phyloP scores from a whole-genome alignment of 495 filamentous ascomycete species.

The Talaromyces liani region DNA sequence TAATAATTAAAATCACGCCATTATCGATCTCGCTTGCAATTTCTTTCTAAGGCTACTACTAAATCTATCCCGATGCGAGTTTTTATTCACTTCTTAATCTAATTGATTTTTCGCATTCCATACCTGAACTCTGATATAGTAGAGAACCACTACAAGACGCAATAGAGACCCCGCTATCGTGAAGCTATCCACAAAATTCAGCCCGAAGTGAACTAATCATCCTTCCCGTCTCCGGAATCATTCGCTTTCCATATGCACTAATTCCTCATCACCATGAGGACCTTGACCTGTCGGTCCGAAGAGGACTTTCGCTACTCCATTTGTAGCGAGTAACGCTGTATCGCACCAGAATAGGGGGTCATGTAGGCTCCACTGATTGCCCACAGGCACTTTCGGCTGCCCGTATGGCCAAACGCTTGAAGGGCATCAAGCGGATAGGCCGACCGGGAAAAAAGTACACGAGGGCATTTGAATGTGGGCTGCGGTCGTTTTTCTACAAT shows the following conservation, averaged over 20 bases:
- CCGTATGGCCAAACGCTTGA: conserved; percentile 19
- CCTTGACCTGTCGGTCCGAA: conserved; percentile 36
- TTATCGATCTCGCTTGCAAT: neutral
- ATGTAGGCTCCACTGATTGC: neutral
- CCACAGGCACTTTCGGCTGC: neutral
- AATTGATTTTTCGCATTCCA: neutral
- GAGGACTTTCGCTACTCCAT: conserved; percentile 33
- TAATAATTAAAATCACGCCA: neutral
- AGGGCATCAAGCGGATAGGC: conserved; percentile 8
- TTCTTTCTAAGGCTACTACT: neutral
- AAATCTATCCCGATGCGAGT: neutral
- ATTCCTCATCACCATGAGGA: conserved; percentile 38
- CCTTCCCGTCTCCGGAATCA: neutral
- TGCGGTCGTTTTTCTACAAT: neutral
- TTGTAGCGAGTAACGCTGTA: conserved; percentile 30
- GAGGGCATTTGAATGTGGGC: neutral
- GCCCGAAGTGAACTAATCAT: neutral
- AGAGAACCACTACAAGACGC: neutral
- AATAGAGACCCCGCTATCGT: neutral
- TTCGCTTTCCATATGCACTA: conserved; percentile 29
- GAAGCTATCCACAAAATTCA: neutral
- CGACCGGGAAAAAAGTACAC: conserved; percentile 8
- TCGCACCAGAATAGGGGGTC: conserved; percentile 35
- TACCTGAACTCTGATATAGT: neutral
- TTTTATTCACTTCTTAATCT: neutral